Percentiles rank a stretch among this genome's conserved stretches.
phyloP scores from a whole-genome alignment of 306 rosid genomes.

The Alnus glutinosa region DNA sequence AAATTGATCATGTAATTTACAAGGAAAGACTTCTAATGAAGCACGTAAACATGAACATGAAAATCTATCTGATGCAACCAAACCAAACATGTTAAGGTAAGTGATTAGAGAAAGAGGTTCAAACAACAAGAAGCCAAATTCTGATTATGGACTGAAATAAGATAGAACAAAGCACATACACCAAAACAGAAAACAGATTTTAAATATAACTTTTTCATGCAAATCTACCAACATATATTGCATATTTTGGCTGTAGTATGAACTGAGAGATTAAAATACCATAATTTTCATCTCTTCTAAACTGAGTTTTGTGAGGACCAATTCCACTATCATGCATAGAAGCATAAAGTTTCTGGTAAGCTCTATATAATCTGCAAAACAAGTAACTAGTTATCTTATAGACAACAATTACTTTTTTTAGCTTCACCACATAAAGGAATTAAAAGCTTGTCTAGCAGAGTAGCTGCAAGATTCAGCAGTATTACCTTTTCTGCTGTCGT shows the following conservation, averaged over 20 bases:
- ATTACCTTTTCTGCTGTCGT: slow-evolving; percentile 80
- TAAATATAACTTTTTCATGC: not conserved
- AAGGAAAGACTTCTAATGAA: slow-evolving; percentile 15
- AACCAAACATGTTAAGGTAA: slow-evolving; percentile 2
- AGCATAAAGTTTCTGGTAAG: slow-evolving; percentile 78
- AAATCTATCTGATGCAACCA: slow-evolving; percentile 16
- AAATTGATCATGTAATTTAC: slow-evolving; percentile 26
- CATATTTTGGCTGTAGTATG: slow-evolving; percentile 21
- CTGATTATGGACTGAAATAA: not conserved
- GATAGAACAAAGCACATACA: not conserved
- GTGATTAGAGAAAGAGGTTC: not conserved
- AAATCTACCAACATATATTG: slow-evolving; percentile 9
- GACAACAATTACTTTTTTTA: not conserved
- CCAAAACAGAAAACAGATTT: not conserved
- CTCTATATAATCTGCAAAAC: slow-evolving; percentile 73
- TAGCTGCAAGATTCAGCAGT: slow-evolving; percentile 11
- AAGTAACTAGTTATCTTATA: slow-evolving; percentile 30
- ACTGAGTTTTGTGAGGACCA: slow-evolving; percentile 92
- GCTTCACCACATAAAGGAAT: slow-evolving; percentile 7
- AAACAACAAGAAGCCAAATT: not conserved
- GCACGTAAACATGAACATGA: slow-evolving; percentile 21
- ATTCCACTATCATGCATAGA: slow-evolving; percentile 89
- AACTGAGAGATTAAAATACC: slow-evolving; percentile 48
- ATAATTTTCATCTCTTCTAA: slow-evolving; percentile 87
- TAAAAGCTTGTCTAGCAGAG: slow-evolving; percentile 7